Base-by-base conservation (phyloP, 306 rosid species). In the Casuarina equisetifolia region DNA sequence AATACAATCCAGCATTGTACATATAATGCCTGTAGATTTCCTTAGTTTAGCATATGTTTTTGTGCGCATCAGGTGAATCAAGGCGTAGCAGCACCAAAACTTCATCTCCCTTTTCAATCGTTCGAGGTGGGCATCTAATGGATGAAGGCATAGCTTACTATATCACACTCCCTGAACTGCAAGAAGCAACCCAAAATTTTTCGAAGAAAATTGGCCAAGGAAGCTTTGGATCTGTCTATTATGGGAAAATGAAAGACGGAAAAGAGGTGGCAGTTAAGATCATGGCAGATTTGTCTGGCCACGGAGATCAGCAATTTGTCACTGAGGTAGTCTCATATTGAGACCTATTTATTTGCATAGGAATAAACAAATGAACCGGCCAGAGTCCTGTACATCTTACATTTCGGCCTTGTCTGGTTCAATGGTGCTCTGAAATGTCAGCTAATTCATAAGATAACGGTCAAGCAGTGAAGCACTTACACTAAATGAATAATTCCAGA, bases 241-340 rank as follows among this genome's bases (percentile, higher is more conserved):
- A 96, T 79, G 98, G 99, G 70, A 96, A 86, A 81, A 96, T 92
- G 99, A 86, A 52, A 81, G 98, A 95, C n/a, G 98, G 94, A 71
- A 96, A 96, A 83, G 99, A 96, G 85, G 88, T 96, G 6, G 98
- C 99, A n/a, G 98, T 95, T 69, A 95, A 95, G 86, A 88, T 89
- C 69, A 95, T 95, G 97, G 84, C 96, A 0, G 97, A 95, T 79
- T 87, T 90, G 42, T 92, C 90, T 17, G 84, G 85, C 82, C 88
- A 92, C 67, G 96, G 95, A 78, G 86, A 89, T 85, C 88, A 88
- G 45, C 99, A 96, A 73, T 96, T 96, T 88, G 88, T 79, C 70
- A 95, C 89, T 19, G 99, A 96, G 97, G 96, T 92, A 86, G 38
- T 17, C 19, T 73, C 70, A 75, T 68, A 63, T 38, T 83, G 55